These are phyloP conservation scores for Fereydounia khargensis DNA, from an alignment of 1,284 basidiomycete genomes.

Conservation along the genomic window DNA sequence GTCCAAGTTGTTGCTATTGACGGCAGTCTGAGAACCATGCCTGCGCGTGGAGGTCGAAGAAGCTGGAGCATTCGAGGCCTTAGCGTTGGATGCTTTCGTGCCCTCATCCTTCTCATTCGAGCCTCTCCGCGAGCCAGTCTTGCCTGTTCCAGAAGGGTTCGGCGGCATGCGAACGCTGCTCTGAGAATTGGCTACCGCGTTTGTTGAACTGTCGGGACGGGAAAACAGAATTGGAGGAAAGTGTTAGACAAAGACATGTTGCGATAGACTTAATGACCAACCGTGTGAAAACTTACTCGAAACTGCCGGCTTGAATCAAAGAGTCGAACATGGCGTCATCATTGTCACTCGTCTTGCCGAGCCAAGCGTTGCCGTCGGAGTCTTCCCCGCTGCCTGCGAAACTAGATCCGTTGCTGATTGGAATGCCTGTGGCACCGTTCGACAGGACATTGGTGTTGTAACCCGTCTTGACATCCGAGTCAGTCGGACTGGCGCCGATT, in stretches of 20 bases:
- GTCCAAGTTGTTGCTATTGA: slow-evolving; percentile 44
- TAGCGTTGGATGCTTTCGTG: no score
- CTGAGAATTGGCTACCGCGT: no score
- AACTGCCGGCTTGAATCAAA: slow-evolving; percentile 43
- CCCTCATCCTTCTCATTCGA: no score
- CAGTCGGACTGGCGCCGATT: slow-evolving; percentile 9
- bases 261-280: no score
- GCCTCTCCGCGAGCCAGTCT: no score
- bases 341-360: slow-evolving; percentile 21
- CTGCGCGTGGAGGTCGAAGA: slow-evolving; percentile 7
- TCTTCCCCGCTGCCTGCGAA: slow-evolving; percentile 30
- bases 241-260: no score
- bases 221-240: no score
- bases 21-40: slow-evolving; percentile 26
- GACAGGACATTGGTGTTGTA: slow-evolving; percentile 1
- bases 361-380: slow-evolving; percentile 20
- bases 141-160: no score
- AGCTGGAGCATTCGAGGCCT: no score
- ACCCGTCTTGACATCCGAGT: slow-evolving; percentile 29
- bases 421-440: no score
- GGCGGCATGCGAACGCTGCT: no score
- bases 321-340: slow-evolving; percentile 52
- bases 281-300: slow-evolving; percentile 36
- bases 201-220: no score
- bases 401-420: slow-evolving; percentile 10